Conservation (phyloP, 805 yeast genomes). For the Myxozyma mucilagina region DNA sequence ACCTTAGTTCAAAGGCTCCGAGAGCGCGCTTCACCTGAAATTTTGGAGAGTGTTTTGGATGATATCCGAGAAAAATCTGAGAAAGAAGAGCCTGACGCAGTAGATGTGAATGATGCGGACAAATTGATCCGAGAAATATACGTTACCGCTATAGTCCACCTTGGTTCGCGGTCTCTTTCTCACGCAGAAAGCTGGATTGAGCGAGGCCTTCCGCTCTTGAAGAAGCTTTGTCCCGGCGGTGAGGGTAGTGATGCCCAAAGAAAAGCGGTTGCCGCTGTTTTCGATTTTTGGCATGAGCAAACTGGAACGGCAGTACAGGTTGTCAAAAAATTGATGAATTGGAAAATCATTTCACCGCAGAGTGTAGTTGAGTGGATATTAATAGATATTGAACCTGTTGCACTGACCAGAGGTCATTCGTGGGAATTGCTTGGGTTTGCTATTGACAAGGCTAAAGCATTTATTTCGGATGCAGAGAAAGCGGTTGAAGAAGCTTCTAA, state of each 20-base stretch:
- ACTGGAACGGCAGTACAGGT: conserved; percentile 66
- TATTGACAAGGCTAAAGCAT: conserved; percentile 24
- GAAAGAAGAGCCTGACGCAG: conserved; percentile 28
- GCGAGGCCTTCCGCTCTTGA: conserved; percentile 45
- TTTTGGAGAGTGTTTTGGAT: conserved; percentile 17
- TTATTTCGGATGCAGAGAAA: conserved; percentile 31
- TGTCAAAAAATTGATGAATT: conserved; percentile 52
- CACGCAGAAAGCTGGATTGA: conserved; percentile 62
- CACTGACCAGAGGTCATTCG: conserved; percentile 16
- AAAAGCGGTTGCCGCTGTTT: conserved; percentile 55
- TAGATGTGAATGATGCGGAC: conserved; percentile 28
- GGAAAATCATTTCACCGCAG: conserved; percentile 46
- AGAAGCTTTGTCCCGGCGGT: conserved; percentile 25
- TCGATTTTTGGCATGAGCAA: conserved; percentile 64
- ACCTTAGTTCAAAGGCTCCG: conserved; percentile 23
- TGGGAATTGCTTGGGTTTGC: conserved; percentile 31
- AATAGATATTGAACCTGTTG: conserved; percentile 35
- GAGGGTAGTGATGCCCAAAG: conserved; percentile 34
- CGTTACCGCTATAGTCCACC: conserved; percentile 70
- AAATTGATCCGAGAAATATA: conserved; percentile 50
- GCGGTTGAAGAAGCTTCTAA: conserved; percentile 43
- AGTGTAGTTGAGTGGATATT: conserved; percentile 51
- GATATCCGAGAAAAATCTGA: conserved; percentile 31
- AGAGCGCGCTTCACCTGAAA: conserved; percentile 23
- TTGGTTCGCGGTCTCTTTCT: conserved; percentile 86